Evolutionary conservation across 495 filamentous ascomycete genomes (phyloP), one percentile per base, ranked within the genome.

Genomic region (Terfezia claveryi): DNA sequence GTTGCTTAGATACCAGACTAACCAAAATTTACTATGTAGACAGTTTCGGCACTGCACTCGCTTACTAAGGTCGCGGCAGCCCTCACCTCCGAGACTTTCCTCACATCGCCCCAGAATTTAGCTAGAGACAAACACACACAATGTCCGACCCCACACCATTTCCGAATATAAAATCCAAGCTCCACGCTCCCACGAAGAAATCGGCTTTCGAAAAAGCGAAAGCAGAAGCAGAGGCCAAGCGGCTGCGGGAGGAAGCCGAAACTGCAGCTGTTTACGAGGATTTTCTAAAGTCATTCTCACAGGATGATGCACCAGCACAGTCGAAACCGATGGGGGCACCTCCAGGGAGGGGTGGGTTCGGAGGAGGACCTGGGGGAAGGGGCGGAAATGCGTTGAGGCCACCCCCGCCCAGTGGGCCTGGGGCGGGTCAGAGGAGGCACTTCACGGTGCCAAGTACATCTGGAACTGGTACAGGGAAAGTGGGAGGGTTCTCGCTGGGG

Each of bases 201-300:
- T 92, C 87, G 11, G 76, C 85, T 37, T 96, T 93, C 69, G 89
- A 96, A 69, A 81, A 82, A 55, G 85, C 91, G 61, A 91, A 88
- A 70, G 85, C 84, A 41, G 88, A 94, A 65, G 87, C 85, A 37
- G 85, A 94, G 72, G 89, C 86, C 14, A 96, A 95, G 68, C 81
- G 85, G 37, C 75, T 77, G 60, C 76, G 86, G 55, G 89, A 94
- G 68, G 82, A 82, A 65, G 85, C 81, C 57, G 89, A 94, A 67
- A 93, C 84, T 17, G 85, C 83, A 37, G 89, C 88, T 9, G 89
- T 85, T 12, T 85, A 86, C 64, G 80, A 92, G 56, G 85, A 89
- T 58, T 94, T 94, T 64, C 80, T 91, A 57, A 89, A 91, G 63
- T 85, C 80, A 23, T 94, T 94, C 27, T 20, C 50, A 27, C 16